Conservation (phyloP, 2,329 filamentous ascomycete species). For the Botrytis medusae region DNA sequence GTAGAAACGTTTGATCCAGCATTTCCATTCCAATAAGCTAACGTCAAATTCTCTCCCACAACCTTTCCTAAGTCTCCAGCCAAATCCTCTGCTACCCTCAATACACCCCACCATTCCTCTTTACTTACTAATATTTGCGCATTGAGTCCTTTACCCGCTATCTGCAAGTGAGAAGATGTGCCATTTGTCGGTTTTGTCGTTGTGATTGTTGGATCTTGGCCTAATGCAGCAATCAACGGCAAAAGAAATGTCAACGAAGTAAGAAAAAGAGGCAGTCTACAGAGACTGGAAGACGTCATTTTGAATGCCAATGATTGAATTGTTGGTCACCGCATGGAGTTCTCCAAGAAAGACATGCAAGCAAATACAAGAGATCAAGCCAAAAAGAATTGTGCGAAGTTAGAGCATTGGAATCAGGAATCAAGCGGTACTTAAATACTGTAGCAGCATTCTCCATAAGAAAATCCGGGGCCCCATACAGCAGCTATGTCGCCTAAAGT, state of each 20-base stretch:
- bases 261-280: neutral
- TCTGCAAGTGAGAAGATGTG: slow-evolving; percentile 26
- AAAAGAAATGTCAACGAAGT: neutral
- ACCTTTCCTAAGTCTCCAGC: slow-evolving; percentile 65
- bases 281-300: slow-evolving; percentile 1
- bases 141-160: slow-evolving; percentile 38
- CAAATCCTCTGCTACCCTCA: slow-evolving; percentile 66
- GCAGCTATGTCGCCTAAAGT: neutral
- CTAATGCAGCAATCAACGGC: slow-evolving; percentile 9
- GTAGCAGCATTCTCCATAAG: neutral
- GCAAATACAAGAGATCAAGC: neutral
- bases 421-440: slow-evolving; percentile 3
- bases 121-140: slow-evolving; percentile 56
- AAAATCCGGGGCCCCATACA: slow-evolving; percentile 5
- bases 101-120: slow-evolving; percentile 66
- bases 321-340: slow-evolving; percentile 5
- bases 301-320: neutral
- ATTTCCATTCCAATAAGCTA: slow-evolving; percentile 32
- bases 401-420: neutral
- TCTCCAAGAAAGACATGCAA: neutral
- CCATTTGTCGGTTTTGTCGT: slow-evolving; percentile 40
- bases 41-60: slow-evolving; percentile 62
- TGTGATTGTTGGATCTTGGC: slow-evolving; percentile 20
- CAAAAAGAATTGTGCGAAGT: neutral
- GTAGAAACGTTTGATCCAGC: slow-evolving; percentile 15